phyloP scores from a whole-genome alignment of 345 rosid genomes.

The Nephelium lappaceum region DNA sequence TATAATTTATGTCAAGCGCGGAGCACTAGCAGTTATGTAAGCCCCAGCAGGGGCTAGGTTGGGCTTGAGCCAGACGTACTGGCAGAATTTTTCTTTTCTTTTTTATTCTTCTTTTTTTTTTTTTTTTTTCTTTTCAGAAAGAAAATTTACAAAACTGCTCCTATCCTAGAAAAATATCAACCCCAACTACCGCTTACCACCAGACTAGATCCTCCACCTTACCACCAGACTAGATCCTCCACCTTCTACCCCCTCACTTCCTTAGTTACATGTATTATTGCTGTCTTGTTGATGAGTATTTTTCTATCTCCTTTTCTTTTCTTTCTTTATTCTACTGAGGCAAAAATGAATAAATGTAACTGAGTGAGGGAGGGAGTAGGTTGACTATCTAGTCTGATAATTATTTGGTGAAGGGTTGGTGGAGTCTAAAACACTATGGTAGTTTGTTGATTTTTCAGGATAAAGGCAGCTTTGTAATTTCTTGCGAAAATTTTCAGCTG shows the following conservation, averaged over 20 bases:
- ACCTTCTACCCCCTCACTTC: no score
- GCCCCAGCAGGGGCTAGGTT: neutral
- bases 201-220: no score
- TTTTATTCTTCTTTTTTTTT: no score
- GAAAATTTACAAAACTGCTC: no score
- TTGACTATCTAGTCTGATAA: neutral
- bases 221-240: no score
- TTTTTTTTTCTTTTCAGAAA: no score
- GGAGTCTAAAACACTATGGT: neutral
- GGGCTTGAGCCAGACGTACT: no score
- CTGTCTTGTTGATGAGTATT: neutral
- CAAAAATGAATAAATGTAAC: neutral
- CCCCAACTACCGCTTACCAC: no score
- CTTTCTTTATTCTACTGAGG: neutral
- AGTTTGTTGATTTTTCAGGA: neutral
- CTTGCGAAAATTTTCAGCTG: neutral
- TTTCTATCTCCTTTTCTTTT: neutral
- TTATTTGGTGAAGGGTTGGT: neutral
- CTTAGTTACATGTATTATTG: no score
- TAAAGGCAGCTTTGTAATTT: neutral
- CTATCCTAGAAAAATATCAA: no score
- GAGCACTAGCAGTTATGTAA: neutral
- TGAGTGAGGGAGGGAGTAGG: neutral
- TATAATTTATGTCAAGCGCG: neutral
- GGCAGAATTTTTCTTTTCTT: no score